Evolutionary conservation across 164 flowering plant genomes (phyloP).

Genomic region (Sedum album): DNA sequence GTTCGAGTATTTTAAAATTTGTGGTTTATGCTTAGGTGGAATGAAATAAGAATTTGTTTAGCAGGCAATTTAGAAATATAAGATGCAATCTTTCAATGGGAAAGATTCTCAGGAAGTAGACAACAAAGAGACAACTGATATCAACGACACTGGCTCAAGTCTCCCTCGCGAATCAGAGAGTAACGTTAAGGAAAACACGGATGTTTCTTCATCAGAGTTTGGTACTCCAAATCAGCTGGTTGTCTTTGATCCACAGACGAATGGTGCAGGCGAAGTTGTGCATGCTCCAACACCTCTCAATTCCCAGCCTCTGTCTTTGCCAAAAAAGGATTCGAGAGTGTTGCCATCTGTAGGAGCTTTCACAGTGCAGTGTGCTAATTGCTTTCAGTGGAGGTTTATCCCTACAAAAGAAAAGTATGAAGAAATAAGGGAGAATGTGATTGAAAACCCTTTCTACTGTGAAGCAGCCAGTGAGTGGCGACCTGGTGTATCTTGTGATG

Average conservation of each 20-base stretch:
- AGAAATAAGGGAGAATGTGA: constrained; percentile 1
- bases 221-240: constrained; percentile 3
- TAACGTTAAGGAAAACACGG: neutral
- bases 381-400: constrained; percentile 4
- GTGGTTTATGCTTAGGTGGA: neutral
- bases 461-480: constrained; percentile 5
- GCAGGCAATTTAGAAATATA: neutral
- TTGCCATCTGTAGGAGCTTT: constrained; percentile 2
- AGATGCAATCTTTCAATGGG: neutral
- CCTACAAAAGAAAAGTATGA: neutral
- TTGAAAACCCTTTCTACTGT: neutral
- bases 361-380: constrained; percentile 6
- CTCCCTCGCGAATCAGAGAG: neutral
- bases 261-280: neutral
- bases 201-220: constrained; percentile 3
- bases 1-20: neutral
- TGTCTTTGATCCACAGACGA: neutral
- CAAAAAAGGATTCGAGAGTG: neutral
- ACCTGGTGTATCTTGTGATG: constrained; percentile 1
- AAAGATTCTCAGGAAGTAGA: neutral
- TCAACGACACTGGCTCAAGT: neutral
- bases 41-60: neutral
- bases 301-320: constrained; percentile 1
- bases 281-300: neutral
- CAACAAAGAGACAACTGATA: neutral